Percentiles rank a stretch among this genome's conserved stretches.
phyloP scores from a whole-genome alignment of 1,284 basidiomycete species.

The Cutaneotrichosporon cutaneum region DNA sequence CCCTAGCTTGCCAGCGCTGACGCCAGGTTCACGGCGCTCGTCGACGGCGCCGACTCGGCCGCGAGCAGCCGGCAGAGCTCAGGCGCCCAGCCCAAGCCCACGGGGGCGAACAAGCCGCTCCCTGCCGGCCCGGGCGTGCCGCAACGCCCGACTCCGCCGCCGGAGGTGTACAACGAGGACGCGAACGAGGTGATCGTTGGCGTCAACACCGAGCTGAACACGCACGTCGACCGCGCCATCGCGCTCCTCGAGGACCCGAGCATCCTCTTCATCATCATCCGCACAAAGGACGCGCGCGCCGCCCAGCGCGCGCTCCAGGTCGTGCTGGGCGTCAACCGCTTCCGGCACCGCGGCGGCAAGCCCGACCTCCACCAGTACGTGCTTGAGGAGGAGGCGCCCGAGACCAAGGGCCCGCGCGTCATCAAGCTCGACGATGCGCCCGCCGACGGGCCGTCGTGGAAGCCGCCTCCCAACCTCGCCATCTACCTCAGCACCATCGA shows the following conservation, averaged over 20 bases:
- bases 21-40: neutral
- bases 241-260: conserved; percentile 38
- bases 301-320: conserved; percentile 45
- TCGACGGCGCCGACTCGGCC: neutral
- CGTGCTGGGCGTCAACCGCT: conserved; percentile 44
- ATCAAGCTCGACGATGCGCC: conserved; percentile 47
- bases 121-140: neutral
- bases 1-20: too few relatives aligned
- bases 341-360: conserved; percentile 45
- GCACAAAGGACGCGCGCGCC: conserved; percentile 37
- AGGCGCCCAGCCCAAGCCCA: neutral
- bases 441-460: conserved; percentile 25
- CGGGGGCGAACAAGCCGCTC: neutral
- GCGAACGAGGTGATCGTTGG: conserved; percentile 50
- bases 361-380: conserved; percentile 50
- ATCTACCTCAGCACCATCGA: conserved; percentile 51
- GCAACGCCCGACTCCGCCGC: neutral
- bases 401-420: conserved; percentile 31
- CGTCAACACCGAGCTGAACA: conserved; percentile 33
- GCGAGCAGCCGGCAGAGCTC: neutral
- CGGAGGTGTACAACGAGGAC: conserved; percentile 32
- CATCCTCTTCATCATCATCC: conserved; percentile 47
- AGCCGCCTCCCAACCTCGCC: conserved; percentile 42
- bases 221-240: conserved; percentile 39
- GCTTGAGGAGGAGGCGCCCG: conserved; percentile 36